Evolutionary conservation across 2,329 filamentous ascomycete genomes (phyloP).

Genomic region (Fusarium sterilihyphosum): DNA sequence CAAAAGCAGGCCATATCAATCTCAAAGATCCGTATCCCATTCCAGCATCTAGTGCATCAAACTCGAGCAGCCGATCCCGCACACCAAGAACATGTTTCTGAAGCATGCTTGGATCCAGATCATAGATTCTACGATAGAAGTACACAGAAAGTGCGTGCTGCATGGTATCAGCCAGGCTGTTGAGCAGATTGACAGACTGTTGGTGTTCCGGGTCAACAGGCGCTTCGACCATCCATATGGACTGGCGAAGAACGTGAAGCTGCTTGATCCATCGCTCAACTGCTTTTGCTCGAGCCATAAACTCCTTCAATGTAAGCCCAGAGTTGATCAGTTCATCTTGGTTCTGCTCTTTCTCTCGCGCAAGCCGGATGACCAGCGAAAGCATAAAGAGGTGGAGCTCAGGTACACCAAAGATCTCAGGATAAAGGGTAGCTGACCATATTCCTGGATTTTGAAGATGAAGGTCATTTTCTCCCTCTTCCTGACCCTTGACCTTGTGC

Average conservation of each 20-base stretch:
- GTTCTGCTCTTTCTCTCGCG: conserved; percentile 4
- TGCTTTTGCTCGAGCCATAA: conserved; percentile 11
- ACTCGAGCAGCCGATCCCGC: conserved; percentile 21
- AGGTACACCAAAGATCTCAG: conserved; percentile 30
- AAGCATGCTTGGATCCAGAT: conserved; percentile 18
- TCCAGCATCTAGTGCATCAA: conserved; percentile 14
- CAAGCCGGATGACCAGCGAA: conserved; percentile 20
- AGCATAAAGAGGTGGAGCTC: conserved; percentile 28
- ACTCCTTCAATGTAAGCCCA: conserved; percentile 6
- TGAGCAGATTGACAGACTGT: conserved; percentile 6
- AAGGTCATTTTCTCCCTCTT: conserved; percentile 31
- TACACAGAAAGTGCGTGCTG: conserved; percentile 26
- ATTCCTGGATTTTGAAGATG: conserved; percentile 25
- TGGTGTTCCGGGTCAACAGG: conserved; percentile 14
- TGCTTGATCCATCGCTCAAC: conserved; percentile 31
- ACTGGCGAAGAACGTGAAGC: conserved; percentile 1
- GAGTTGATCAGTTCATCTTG: not conserved
- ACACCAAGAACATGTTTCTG: conserved; percentile 21
- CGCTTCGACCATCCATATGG: conserved; percentile 3
- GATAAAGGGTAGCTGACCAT: conserved; percentile 30
- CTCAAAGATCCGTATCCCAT: conserved; percentile 27
- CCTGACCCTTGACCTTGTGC: conserved; percentile 8
- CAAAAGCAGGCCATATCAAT: conserved; percentile 30
- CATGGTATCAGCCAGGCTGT: conserved; percentile 21
- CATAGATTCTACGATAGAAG: conserved; percentile 28